Conservation (phyloP, 2,329 filamentous ascomycete species). For the Phyllosticta citrichinensis region DNA sequence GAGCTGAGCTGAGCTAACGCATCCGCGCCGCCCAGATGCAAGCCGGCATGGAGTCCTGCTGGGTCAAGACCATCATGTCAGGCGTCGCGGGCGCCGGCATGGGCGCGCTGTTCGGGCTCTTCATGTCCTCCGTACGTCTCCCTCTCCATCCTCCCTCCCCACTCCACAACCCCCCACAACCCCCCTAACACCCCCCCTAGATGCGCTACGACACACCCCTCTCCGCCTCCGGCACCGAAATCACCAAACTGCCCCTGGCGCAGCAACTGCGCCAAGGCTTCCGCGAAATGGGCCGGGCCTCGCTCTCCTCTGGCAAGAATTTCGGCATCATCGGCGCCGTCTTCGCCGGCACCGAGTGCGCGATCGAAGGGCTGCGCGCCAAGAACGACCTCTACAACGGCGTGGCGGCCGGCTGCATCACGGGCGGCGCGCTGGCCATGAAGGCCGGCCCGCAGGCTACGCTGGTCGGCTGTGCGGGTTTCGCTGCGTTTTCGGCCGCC, state of each 20-base stretch:
- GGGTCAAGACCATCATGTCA: slow-evolving; percentile 77
- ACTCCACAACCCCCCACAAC: neutral
- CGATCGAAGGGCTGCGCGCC: slow-evolving; percentile 81
- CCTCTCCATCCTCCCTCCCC: neutral
- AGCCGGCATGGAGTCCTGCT: slow-evolving; percentile 82
- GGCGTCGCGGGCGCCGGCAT: slow-evolving; percentile 91
- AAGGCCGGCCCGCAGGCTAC: slow-evolving; percentile 85
- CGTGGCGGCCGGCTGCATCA: slow-evolving; percentile 78
- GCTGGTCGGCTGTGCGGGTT: slow-evolving; percentile 78
- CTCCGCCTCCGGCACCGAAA: slow-evolving; percentile 41
- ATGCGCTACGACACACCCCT: slow-evolving; percentile 98
- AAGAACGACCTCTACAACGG: slow-evolving; percentile 92
- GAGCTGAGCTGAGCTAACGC: neutral
- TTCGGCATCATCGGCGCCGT: slow-evolving; percentile 89
- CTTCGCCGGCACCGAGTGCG: slow-evolving; percentile 89
- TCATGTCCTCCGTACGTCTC: slow-evolving; percentile 82
- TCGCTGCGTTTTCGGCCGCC: slow-evolving; percentile 83
- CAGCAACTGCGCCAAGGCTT: slow-evolving; percentile 80
- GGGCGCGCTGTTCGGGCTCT: slow-evolving; percentile 87
- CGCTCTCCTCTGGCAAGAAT: slow-evolving; percentile 76
- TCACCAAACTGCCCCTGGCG: slow-evolving; percentile 61
- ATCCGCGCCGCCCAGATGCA: no score
- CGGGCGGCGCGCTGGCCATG: slow-evolving; percentile 77
- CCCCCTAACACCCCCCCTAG: slow-evolving; percentile 34
- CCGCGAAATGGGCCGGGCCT: slow-evolving; percentile 86